These are phyloP conservation scores for Quillaja saponaria DNA, from an alignment of 306 rosid genomes.

Conservation along the genomic window DNA sequence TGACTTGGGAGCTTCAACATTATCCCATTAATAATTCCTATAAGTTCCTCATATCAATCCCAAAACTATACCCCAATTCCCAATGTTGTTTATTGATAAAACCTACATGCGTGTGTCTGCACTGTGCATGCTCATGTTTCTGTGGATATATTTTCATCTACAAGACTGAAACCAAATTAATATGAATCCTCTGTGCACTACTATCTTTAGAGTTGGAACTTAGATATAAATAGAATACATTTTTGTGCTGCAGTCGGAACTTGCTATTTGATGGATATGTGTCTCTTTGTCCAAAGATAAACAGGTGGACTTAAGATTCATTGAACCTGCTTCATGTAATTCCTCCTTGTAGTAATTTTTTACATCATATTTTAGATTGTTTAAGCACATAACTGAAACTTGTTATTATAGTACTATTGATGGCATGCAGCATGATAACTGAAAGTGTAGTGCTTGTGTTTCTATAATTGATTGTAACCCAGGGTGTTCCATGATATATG, in stretches of 20 bases:
- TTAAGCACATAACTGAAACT: conserved; percentile 7
- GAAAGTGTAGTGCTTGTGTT: too few species aligned
- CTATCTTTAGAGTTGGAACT: too few species aligned
- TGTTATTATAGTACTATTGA: not conserved
- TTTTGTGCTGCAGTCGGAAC: not conserved
- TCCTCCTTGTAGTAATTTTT: not conserved
- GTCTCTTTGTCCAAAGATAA: not conserved
- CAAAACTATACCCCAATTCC: not conserved
- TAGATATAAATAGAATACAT: too few species aligned
- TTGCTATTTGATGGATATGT: not conserved
- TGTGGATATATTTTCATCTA: too few species aligned
- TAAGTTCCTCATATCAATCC: not conserved
- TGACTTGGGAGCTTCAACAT: not conserved
- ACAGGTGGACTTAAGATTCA: not conserved
- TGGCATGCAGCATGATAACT: not conserved
- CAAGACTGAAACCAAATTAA: too few species aligned
- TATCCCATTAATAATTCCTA: not conserved
- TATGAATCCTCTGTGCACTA: too few species aligned
- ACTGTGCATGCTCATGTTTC: too few species aligned
- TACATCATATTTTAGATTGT: not conserved
- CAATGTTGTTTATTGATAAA: too few species aligned
- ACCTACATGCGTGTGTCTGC: too few species aligned
- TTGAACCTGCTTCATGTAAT: not conserved
- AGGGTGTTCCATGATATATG: too few species aligned
- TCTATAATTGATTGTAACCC: too few species aligned